Percentiles rank a stretch among this genome's conserved stretches.
These are phyloP conservation scores for Ganoderma resinaceum DNA, from an alignment of 1,284 basidiomycete genomes.

Conservation along the genomic window DNA sequence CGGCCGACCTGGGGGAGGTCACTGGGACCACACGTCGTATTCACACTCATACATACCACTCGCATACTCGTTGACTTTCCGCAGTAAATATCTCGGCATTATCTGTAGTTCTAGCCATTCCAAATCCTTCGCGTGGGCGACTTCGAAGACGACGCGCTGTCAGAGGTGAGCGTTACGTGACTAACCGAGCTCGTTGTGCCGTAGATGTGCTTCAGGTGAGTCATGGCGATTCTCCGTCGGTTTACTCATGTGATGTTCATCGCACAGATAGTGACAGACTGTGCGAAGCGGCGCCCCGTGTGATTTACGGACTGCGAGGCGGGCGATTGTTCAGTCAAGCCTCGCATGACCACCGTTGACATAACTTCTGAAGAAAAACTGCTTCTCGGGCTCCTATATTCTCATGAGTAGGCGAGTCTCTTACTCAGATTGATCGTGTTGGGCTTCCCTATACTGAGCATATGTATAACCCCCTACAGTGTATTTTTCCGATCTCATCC, in stretches of 20 bases:
- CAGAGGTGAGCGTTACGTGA: background rate
- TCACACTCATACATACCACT: no score
- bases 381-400: background rate
- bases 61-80: slow-evolving; percentile 1
- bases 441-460: background rate
- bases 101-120: slow-evolving; percentile 4
- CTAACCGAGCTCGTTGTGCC: background rate
- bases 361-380: background rate
- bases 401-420: background rate
- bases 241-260: background rate
- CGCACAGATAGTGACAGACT: background rate
- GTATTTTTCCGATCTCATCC: background rate
- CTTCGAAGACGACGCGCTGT: background rate
- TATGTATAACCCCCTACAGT: background rate
- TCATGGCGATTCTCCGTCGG: background rate
- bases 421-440: background rate
- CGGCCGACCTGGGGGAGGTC: background rate
- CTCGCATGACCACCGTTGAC: background rate
- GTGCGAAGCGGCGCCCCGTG: background rate
- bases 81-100: slow-evolving; percentile 7
- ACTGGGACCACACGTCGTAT: background rate
- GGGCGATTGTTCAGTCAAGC: background rate
- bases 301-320: background rate
- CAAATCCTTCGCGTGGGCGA: background rate
- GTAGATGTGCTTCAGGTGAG: background rate